Percentiles rank a stretch among this genome's conserved stretches.
Evolutionary conservation across 2,329 filamentous ascomycete species (phyloP).

Genomic region (Xylaria hypoxylon): DNA sequence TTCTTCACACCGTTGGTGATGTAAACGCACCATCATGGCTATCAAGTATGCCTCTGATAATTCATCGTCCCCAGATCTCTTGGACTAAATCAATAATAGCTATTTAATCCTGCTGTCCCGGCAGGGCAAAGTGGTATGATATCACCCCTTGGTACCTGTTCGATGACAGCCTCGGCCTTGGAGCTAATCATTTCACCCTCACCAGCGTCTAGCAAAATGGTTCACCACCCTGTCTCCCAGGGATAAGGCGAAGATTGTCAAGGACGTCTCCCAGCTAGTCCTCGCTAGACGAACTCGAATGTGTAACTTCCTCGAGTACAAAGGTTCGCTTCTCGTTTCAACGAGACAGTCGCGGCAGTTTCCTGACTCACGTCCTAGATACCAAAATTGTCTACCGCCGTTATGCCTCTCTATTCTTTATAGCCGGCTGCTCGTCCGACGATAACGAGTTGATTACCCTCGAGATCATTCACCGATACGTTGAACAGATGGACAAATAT

Average conservation of each 20-base stretch:
- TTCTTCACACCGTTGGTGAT: slow-evolving; percentile 42
- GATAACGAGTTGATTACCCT: slow-evolving; percentile 99
- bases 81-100: slow-evolving; percentile 62
- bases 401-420: slow-evolving; percentile 99
- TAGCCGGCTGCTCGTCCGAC: slow-evolving; percentile 94
- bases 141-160: slow-evolving; percentile 49
- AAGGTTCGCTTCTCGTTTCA: slow-evolving; percentile 69
- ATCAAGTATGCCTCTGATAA: slow-evolving; percentile 59
- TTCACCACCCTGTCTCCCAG: slow-evolving; percentile 97
- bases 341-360: slow-evolving; percentile 8
- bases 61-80: slow-evolving; percentile 17
- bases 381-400: slow-evolving; percentile 98
- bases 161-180: slow-evolving; percentile 43
- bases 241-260: slow-evolving; percentile 99
- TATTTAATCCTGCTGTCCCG: slow-evolving; percentile 97
- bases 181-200: slow-evolving; percentile 35
- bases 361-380: slow-evolving; percentile 68
- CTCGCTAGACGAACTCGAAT: slow-evolving; percentile 95
- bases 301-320: slow-evolving; percentile 99
- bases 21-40: slow-evolving; percentile 57
- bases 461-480: slow-evolving; percentile 98
- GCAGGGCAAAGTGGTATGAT: slow-evolving; percentile 97
- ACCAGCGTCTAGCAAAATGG: slow-evolving; percentile 97
- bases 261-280: slow-evolving; percentile 98
- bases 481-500: slow-evolving; percentile 99